phyloP scores from a whole-genome alignment of 257 asterid genomes.

The Ilex asprella region DNA sequence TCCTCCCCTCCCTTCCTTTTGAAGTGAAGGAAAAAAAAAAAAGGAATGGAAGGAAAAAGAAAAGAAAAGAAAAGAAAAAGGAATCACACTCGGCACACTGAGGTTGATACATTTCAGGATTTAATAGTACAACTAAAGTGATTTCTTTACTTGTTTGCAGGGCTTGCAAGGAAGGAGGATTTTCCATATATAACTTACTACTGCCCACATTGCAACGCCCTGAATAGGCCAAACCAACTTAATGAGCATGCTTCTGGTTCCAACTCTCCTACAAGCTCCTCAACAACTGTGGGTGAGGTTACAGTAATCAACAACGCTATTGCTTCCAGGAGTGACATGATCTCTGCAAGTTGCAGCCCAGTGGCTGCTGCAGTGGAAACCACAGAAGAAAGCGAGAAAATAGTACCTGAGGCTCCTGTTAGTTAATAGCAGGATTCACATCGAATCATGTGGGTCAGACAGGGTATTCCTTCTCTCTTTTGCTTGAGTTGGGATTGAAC shows the following conservation, averaged over 20 bases:
- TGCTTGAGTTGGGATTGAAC: no score
- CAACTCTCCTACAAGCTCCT: slow-evolving; percentile 26
- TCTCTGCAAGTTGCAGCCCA: slow-evolving; percentile 13
- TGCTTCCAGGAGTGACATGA: slow-evolving; percentile 6
- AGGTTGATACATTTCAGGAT: neutral
- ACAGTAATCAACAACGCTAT: slow-evolving; percentile 15
- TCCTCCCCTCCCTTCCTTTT: no score
- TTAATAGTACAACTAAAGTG: neutral
- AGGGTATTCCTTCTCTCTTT: no score
- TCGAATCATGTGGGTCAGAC: no score
- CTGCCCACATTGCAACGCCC: slow-evolving; percentile 82
- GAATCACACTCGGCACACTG: no score
- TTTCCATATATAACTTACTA: slow-evolving; percentile 66
- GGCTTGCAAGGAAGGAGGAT: slow-evolving; percentile 89
- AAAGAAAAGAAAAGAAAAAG: no score
- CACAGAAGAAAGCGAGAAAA: slow-evolving; percentile 1
- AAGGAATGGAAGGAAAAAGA: no score
- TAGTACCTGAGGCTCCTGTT: slow-evolving; percentile 3
- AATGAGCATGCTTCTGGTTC: slow-evolving; percentile 33
- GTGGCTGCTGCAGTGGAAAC: slow-evolving; percentile 8
- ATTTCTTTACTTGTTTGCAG: slow-evolving; percentile 29
- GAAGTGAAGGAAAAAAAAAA: no score
- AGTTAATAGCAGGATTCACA: neutral
- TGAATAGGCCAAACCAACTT: slow-evolving; percentile 51
- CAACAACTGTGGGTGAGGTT: slow-evolving; percentile 18